Evolutionary conservation across 441 rosid species (phyloP), one percentile per base, ranked within the genome.

Genomic region (Corymbia calophylla): DNA sequence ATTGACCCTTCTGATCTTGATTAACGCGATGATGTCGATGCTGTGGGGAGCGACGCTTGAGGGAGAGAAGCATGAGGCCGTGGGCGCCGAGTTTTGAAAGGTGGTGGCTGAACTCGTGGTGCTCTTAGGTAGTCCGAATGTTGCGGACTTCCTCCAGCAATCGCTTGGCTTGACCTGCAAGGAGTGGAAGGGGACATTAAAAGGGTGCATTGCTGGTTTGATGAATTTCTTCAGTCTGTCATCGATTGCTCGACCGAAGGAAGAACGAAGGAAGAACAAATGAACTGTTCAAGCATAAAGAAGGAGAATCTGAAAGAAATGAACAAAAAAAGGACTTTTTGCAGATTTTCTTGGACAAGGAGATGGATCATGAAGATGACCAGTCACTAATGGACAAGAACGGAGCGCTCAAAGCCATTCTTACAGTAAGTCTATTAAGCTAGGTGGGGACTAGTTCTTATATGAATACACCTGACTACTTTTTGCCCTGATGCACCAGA

Each of bases 141-240:
- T 93, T 77, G 92, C 94, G 0, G 93, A 93, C 53, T 62, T 94
- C n/a, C 90, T 92, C 47, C 93, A 7, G 48, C n/a, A 9, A 81
- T 94, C 49, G 89, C 92, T 0, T 73, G 92, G 53, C 90, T 94
- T 86, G 96, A 93, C 62, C 5, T 93, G 15, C 93, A 93, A 90
- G 94, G 94, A n/a, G 11, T 91, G 6, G 90, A 89, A 84, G 91
- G 88, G 88, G 27, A 89, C 19, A 68, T 68, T 66, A 91, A 89
- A 53, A 80, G 29, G 81, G 80, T 85, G 16, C 10, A 47, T 1
- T 2, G n/a, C 6, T 6, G 55, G 82, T 18, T 87, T 9, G 93
- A 91, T 6, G 53, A 39, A 10, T 73, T 73, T 73, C 4, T 73
- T 73, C 29, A 39, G 9, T 73, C 49, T 21, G 16, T 39, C 2